These are phyloP conservation scores for Pterocarpus santalinus DNA, from an alignment of 306 rosid genomes.

Conservation along the genomic window DNA sequence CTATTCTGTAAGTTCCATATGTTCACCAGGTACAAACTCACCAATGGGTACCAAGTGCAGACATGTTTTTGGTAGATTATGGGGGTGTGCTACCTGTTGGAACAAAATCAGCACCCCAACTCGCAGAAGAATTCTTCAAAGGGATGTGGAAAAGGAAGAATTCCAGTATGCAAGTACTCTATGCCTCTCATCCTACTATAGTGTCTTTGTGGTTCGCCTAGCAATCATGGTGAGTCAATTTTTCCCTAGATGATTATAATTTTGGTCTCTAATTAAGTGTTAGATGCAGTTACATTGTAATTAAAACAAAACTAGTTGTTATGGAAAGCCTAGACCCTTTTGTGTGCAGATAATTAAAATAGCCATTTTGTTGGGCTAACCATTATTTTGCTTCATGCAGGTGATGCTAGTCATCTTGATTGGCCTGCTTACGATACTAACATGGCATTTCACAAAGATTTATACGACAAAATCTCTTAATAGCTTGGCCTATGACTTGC, in stretches of 20 bases:
- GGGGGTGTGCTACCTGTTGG: constrained; percentile 55
- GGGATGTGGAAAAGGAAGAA: constrained; percentile 89
- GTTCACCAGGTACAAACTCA: constrained; percentile 53
- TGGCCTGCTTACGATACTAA: constrained; percentile 86
- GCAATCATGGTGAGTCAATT: constrained; percentile 83
- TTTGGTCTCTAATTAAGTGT: constrained; percentile 17
- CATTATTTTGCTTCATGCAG: constrained; percentile 54
- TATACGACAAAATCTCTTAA: constrained; percentile 86
- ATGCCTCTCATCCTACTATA: constrained; percentile 93
- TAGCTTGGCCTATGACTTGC: constrained; percentile 90
- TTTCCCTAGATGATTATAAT: neutral
- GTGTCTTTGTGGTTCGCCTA: constrained; percentile 95
- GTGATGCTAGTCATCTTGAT: constrained; percentile 94
- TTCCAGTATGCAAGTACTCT: constrained; percentile 69
- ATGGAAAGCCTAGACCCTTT: constrained; percentile 19
- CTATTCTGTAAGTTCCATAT: constrained; percentile 50
- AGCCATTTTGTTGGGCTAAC: constrained; percentile 33
- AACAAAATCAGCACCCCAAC: constrained; percentile 56
- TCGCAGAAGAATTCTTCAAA: constrained; percentile 64
- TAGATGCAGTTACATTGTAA: constrained; percentile 9
- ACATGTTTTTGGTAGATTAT: constrained; percentile 59
- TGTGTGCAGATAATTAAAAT: neutral
- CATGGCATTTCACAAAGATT: constrained; percentile 97
- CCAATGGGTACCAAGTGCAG: constrained; percentile 63
- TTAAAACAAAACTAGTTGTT: neutral